A percentile compares a stretch with the other conserved stretches of the same genome.
These are phyloP conservation scores for Phoenix roebelenii DNA, from an alignment of 176 grass and related monocot species.

Conservation along the genomic window DNA sequence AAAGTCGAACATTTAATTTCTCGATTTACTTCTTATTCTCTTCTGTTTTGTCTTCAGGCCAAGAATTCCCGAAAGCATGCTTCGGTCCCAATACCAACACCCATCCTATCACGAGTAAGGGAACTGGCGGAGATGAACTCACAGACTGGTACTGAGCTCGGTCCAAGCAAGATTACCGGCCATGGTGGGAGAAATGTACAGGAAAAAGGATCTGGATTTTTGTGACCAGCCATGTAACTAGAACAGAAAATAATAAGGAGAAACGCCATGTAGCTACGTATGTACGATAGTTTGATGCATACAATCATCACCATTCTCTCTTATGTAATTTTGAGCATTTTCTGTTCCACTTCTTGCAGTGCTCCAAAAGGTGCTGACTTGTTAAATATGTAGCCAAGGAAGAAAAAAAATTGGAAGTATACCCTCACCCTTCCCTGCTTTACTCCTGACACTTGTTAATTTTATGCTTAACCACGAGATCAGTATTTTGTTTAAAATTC, in stretches of 20 bases:
- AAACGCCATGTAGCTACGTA: too few species aligned
- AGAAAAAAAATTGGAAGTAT: too few species aligned
- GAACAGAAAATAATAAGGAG: neutral
- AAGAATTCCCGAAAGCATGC: constrained; percentile 48
- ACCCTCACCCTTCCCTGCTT: too few species aligned
- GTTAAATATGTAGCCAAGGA: too few species aligned
- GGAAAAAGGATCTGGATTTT: constrained; percentile 67
- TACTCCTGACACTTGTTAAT: too few species aligned
- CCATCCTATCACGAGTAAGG: constrained; percentile 70
- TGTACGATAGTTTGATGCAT: too few species aligned
- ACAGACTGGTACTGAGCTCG: constrained; percentile 25
- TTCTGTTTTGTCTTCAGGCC: constrained; percentile 26
- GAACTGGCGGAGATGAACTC: constrained; percentile 56
- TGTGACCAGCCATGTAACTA: constrained; percentile 40
- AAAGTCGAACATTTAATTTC: neutral
- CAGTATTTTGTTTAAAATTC: too few species aligned
- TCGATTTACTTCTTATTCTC: constrained; percentile 2
- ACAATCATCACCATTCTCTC: too few species aligned
- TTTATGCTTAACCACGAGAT: too few species aligned
- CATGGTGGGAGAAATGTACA: constrained; percentile 45
- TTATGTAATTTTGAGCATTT: too few species aligned
- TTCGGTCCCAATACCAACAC: constrained; percentile 65
- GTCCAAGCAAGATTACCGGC: constrained; percentile 24
- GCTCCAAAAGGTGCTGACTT: too few species aligned
- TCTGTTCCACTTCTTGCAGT: too few species aligned